Base-by-base conservation (phyloP, 371 early-diverging fungal genomes). In the Mucor saturninus region DNA sequence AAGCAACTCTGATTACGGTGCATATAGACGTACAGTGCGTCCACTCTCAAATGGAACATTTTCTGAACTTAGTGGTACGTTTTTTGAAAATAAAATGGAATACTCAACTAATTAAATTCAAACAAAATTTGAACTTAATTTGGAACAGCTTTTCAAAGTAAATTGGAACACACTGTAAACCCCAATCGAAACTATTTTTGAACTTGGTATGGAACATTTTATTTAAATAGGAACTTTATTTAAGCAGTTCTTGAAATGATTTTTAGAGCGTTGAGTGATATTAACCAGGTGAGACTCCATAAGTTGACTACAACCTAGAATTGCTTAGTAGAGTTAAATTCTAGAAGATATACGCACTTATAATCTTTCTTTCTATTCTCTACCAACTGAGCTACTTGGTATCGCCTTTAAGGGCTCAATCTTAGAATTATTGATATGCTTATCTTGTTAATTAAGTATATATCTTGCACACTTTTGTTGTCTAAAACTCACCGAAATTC, bases 271-370 rank as follows among this genome's bases (percentile, higher is more conserved):
- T 61, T 61, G 61, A 54, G 46, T 31, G 54, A 61, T 43, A 45
- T 61, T 54, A 54, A 53, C 61, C 53, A 61, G 54, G 54, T 45
- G 54, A 53, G 61, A 54, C 13, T 45, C 61, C 61, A 59, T 50
- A 59, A 59, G 50, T 26, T 59, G 38, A 21, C 21, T 21, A 1
- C 21, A 21, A 21, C 21, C 21, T 21, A 21, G 21, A 21, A 21
- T 21, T 21, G 21, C 21, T 21, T 21, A 21, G 21, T 21, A 21
- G 21, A 21, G 21, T 21, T 21, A 21, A 21, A 21, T 21, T 21
- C 21, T 21, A 21, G 21, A 21, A 21, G 21, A 21, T 21, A 21
- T 21, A 21, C 40, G 14, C 8, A 40, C 7, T 21, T 21, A 21
- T 48, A 48, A n/a, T 21, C 21, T 21, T 21, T 21, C 21, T 21